Evolutionary conservation across 257 asterid genomes (phyloP).

Genomic region (Penstemon eatonii): DNA sequence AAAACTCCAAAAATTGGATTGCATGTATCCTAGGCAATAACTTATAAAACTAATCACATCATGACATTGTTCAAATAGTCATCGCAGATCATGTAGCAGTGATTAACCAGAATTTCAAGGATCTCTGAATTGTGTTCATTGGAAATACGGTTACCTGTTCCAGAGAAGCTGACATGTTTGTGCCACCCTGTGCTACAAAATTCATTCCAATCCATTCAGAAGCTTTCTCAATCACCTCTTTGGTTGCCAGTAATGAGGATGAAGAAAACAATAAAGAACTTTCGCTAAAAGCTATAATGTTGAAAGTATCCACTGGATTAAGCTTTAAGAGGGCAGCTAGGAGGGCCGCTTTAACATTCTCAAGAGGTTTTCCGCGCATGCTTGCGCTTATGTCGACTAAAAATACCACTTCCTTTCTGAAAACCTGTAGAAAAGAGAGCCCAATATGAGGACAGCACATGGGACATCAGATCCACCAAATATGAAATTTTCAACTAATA

Average conservation of each 20-base stretch:
- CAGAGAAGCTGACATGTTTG: conserved; percentile 58
- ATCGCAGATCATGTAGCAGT: background rate
- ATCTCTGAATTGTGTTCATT: conserved; percentile 10
- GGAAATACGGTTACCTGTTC: conserved; percentile 49
- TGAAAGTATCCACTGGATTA: conserved; percentile 58
- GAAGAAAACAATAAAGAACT: conserved; percentile 47
- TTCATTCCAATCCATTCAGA: conserved; percentile 57
- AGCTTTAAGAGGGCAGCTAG: conserved; percentile 56
- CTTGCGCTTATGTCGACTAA: conserved; percentile 74
- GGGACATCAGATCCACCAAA: background rate
- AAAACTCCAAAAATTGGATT: background rate
- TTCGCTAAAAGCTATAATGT: conserved; percentile 64
- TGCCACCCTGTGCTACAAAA: conserved; percentile 62
- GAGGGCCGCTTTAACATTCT: conserved; percentile 58
- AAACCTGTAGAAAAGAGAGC: conserved; percentile 44
- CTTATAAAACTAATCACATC: background rate
- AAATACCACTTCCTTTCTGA: conserved; percentile 70
- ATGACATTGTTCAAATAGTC: background rate
- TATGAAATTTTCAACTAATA: background rate
- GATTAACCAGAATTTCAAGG: conserved; percentile 17
- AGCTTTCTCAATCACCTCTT: conserved; percentile 48
- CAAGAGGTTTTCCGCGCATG: conserved; percentile 71
- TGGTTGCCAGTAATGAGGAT: conserved; percentile 50
- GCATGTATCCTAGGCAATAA: background rate
- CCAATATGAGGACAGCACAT: background rate